Percentiles rank a stretch among this genome's conserved stretches.
phyloP scores from a whole-genome alignment of 805 yeast species.

The Candida corydali region DNA sequence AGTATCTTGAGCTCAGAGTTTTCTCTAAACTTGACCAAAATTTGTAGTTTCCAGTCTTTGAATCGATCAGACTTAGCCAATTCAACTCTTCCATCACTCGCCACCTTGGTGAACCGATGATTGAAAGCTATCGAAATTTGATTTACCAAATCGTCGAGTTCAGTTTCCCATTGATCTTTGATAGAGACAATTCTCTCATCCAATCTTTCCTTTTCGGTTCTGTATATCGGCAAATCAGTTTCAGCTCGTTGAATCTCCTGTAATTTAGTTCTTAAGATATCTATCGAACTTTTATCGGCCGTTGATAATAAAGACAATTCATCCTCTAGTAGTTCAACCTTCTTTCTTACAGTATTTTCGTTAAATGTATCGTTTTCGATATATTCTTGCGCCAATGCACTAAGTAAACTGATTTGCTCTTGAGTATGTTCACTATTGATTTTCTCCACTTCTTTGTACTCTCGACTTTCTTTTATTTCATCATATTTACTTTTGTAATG shows the following conservation, averaged over 20 bases:
- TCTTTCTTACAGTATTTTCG: conserved; percentile 31
- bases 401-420: conserved; percentile 36
- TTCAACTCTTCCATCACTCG: conserved; percentile 84
- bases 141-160: conserved; percentile 48
- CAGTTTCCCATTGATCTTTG: conserved; percentile 55
- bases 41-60: conserved; percentile 78
- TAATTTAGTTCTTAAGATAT: conserved; percentile 37
- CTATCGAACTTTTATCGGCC: conserved; percentile 34
- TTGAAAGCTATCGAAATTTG: conserved; percentile 64
- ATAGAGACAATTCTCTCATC: conserved; percentile 37
- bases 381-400: conserved; percentile 35
- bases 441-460: conserved; percentile 31
- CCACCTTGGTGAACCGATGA: conserved; percentile 64
- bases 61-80: conserved; percentile 48
- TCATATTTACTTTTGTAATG: conserved; percentile 30
- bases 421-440: conserved; percentile 34
- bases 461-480: conserved; percentile 37
- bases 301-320: conserved; percentile 37
- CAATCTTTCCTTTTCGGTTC: conserved; percentile 19
- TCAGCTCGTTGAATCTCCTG: conserved; percentile 30
- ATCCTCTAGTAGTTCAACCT: conserved; percentile 43
- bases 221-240: conserved; percentile 33
- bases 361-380: conserved; percentile 34
- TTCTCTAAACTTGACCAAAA: conserved; percentile 82
- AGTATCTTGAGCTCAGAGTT: conserved; percentile 64